phyloP scores from a whole-genome alignment of 2,329 filamentous ascomycete genomes.

The Epichloe amarillans region DNA sequence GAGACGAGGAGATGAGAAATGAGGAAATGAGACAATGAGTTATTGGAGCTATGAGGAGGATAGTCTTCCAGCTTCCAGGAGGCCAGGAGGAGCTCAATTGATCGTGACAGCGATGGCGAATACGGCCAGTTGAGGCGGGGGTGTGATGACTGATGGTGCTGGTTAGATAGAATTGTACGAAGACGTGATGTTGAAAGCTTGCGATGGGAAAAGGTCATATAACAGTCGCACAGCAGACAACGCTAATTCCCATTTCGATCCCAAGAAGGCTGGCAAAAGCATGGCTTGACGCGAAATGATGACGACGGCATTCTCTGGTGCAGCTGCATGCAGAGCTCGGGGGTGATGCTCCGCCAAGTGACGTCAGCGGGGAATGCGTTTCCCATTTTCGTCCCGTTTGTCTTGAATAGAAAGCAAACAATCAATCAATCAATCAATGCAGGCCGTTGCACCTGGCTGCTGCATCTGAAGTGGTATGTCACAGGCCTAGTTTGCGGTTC shows the following conservation, averaged over 20 bases:
- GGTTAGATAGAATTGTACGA: too few relatives aligned
- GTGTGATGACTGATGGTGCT: not conserved
- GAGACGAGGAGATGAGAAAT: not conserved
- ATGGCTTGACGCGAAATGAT: constrained; percentile 1
- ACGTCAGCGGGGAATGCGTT: constrained; percentile 3
- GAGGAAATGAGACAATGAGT: not conserved
- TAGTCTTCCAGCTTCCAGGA: too few relatives aligned
- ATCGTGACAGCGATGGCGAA: not conserved
- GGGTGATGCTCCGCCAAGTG: not conserved
- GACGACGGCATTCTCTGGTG: not conserved
- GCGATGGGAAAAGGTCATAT: too few relatives aligned
- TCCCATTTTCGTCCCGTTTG: too few relatives aligned
- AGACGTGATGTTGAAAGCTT: too few relatives aligned
- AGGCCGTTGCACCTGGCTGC: constrained; percentile 26
- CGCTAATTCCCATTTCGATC: not conserved
- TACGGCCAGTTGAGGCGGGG: not conserved
- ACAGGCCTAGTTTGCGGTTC: too few relatives aligned
- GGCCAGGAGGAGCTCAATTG: not conserved
- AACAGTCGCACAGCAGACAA: not conserved
- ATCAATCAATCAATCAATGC: too few relatives aligned
- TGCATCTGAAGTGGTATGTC: constrained; percentile 61
- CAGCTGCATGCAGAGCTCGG: not conserved
- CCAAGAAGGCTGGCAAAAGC: not conserved
- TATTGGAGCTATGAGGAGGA: too few relatives aligned
- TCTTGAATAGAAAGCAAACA: too few relatives aligned